Conservation (phyloP, 345 rosid species). For the Cardamine resedifolia region DNA sequence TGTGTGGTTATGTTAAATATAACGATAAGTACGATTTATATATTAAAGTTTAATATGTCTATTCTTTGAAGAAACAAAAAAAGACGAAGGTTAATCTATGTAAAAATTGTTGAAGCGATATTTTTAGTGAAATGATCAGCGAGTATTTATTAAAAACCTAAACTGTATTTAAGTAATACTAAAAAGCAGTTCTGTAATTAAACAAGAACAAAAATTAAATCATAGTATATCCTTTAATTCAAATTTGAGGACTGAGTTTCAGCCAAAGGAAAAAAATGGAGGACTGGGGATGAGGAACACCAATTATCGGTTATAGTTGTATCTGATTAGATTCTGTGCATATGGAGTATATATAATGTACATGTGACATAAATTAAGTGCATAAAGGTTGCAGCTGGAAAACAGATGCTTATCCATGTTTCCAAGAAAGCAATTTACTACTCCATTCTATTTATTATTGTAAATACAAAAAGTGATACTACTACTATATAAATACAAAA, state of each 20-base stretch:
- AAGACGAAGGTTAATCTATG: neutral
- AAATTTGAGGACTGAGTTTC: neutral
- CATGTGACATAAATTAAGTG: constrained; percentile 20
- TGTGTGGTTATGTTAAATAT: neutral
- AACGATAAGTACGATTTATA: neutral
- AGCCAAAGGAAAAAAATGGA: too few relatives aligned
- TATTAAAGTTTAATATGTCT: too few relatives aligned
- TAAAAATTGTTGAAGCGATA: neutral
- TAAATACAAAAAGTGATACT: neutral
- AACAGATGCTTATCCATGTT: constrained; percentile 10
- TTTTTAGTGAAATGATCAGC: neutral
- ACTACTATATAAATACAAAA: neutral
- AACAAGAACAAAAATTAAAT: neutral
- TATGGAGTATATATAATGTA: neutral
- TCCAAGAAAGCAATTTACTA: constrained; percentile 5
- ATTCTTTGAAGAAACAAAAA: too few relatives aligned
- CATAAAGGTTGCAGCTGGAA: constrained; percentile 24
- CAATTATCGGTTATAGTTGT: neutral
- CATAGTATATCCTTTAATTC: neutral
- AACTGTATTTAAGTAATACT: neutral
- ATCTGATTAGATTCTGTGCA: constrained; percentile 3
- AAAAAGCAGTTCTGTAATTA: neutral
- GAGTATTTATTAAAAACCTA: neutral
- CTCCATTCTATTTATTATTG: neutral
- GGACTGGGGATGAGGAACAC: neutral